Base-by-base conservation (phyloP, 768 basidiomycete species). In the Russula sp. region DNA sequence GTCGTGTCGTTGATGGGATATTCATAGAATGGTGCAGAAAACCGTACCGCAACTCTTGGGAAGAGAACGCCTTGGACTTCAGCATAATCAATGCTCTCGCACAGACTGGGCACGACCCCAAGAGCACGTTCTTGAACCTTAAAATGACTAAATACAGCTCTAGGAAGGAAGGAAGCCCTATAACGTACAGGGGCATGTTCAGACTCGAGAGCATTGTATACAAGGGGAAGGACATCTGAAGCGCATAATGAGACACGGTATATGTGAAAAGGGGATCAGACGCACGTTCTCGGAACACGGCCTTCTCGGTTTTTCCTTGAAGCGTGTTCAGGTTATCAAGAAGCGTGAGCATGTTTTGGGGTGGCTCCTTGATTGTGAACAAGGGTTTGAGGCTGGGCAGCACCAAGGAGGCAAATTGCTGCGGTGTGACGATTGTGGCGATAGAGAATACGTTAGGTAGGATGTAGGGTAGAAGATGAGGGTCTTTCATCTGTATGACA, bases 121-220 rank as follows among this genome's bases (percentile, higher is more conserved):
- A 99, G 75, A 4, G 92, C 96, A 63, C 86, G 84, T 73, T 98
- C 96, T 79, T 97, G 93, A 11, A 98, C 90, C 88, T 91, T 45
- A 18, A n/a, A 18, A 51, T 50, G 22, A 56, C 62, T n/a, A 65
- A 67, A 43, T 65, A 55, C 32, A 53, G 47, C 39, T 45, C 46
- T 36, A 35, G 7, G 1, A 48, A 42, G 35, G 32, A 22, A 35
- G 50, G 34, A 49, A 46, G 50, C 8, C 50, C 42, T 25, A 34
- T 20, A 34, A 11, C 61, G 14, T 38, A 91, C 90, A 56, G 86
- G 74, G 1, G 88, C 82, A 75, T 97, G 93, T 53, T 98, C 97
- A n/a, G 91, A 90, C 64, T 98, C 97, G 52, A 99, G 78, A 1
- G 97, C 93, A 70, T 92, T 91, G 71, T 99, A 99, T 18, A 99